A percentile compares a stretch with the other conserved stretches of the same genome.
Evolutionary conservation across 2,329 filamentous ascomycete genomes (phyloP).

Genomic region (Aphanocladium album): DNA sequence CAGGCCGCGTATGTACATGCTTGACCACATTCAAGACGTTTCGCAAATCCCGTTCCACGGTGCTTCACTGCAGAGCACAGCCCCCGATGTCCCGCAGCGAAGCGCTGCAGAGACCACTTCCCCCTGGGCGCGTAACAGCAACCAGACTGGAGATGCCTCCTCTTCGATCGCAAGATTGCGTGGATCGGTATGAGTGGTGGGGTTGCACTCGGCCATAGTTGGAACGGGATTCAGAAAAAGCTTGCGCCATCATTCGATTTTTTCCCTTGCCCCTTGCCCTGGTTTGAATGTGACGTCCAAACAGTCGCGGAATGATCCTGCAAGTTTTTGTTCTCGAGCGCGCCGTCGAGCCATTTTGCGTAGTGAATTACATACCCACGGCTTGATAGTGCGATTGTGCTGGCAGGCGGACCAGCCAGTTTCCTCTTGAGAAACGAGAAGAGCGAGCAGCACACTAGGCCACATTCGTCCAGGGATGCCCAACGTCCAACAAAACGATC

Average conservation of each 20-base stretch:
- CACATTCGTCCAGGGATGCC: neutral
- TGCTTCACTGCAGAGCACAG: neutral
- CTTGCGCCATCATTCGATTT: constrained; percentile 6
- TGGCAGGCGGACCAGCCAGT: neutral
- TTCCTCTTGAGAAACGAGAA: neutral
- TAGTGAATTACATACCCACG: neutral
- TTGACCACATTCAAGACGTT: neutral
- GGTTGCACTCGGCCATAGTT: neutral
- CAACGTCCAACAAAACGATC: neutral
- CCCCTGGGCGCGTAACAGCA: neutral
- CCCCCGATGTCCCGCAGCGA: neutral
- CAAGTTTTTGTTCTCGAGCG: neutral
- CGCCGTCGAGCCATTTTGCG: neutral
- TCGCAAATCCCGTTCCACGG: neutral
- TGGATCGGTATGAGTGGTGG: neutral
- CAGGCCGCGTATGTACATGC: neutral
- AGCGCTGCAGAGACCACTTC: neutral
- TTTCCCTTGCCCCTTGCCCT: neutral
- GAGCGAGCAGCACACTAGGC: neutral
- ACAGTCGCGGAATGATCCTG: neutral
- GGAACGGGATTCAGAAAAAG: constrained; percentile 12
- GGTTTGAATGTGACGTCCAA: neutral
- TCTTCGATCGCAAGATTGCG: neutral
- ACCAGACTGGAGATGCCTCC: neutral
- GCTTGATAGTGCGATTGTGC: neutral